Percentiles rank a stretch among this genome's conserved stretches.
Evolutionary conservation across 495 filamentous ascomycete genomes (phyloP).

Genomic region (Zalerion maritima): DNA sequence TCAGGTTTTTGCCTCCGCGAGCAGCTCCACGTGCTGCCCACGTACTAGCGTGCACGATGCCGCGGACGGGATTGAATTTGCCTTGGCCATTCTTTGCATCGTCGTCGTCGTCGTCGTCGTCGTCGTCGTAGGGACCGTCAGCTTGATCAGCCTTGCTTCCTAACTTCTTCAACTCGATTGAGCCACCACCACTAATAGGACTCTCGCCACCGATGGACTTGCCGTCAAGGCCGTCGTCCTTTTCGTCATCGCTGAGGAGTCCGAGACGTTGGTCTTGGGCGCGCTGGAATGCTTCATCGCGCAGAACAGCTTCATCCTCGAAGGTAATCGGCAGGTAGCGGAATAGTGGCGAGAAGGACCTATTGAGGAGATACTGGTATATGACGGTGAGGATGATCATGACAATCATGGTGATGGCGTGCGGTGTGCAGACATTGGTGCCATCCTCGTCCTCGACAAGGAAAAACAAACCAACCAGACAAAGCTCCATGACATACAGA

Average conservation of each 20-base stretch:
- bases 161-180: no score
- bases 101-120: conserved; percentile 1
- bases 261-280: conserved; percentile 52
- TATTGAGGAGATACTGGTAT: conserved; percentile 71
- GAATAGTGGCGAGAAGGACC: conserved; percentile 75
- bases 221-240: conserved; percentile 29
- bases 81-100: conserved; percentile 4
- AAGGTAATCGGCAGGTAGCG: conserved; percentile 87
- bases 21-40: conserved; percentile 32
- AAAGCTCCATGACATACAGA: conserved; percentile 88
- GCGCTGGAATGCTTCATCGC: conserved; percentile 75
- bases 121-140: conserved; percentile 1
- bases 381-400: conserved; percentile 53
- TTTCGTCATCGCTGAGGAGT: conserved; percentile 34
- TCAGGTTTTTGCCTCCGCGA: conserved; percentile 24
- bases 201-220: no score
- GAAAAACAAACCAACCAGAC: conserved; percentile 84
- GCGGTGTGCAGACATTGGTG: conserved; percentile 51
- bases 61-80: conserved; percentile 28
- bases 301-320: conserved; percentile 81
- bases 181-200: no score
- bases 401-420: conserved; percentile 84
- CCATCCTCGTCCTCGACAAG: conserved; percentile 50
- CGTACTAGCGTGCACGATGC: conserved; percentile 27
- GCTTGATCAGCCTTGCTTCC: conserved; percentile 9